Evolutionary conservation across 2,329 filamentous ascomycete genomes (phyloP), one percentile per base, ranked within the genome.

Genomic region (Pseudogymnoascus sp.): DNA sequence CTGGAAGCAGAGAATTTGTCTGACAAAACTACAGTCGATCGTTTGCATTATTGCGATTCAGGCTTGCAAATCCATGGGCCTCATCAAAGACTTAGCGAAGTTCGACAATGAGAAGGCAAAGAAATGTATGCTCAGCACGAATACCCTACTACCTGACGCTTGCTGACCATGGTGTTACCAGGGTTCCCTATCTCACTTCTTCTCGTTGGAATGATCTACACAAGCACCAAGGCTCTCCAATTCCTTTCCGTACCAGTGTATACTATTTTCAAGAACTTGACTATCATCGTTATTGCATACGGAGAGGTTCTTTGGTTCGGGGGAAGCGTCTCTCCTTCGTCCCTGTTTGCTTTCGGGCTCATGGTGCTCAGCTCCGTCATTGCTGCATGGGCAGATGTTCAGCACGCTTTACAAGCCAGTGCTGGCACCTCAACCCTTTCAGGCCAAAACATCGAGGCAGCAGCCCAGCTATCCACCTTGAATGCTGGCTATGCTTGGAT

Each of bases 201-300:
- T 66, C 87, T 99, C 68, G 95, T 98, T 73, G 93, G 92, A 75
- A 99, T 98, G 95, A 98, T 99, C 78, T 99, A 98, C 79, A 98
- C 95, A 62, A 88, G 91, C 72, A 95, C 91, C 72, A 97, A 97
- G 81, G 92, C 95, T 19, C 86, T 99, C 53, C 92, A 97, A 78
- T 98, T 88, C 78, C 89, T 99, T 66, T 97, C 93, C 33, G 96
- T 99, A 63, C 95, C 95, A 24, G 95, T 99, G 26, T 99, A 99
- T 79, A 99, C 95, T 63, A 99, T 99, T 75, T 99, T 99, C 84
- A 99, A 99, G 84, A 99, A 99, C 80, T 78, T 99, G 81, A 98
- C 95, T 66, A 99, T 96, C 76, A 98, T 99, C 72, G 87, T 98
- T 68, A 99, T 98, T 72, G 95, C 95, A 63, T 99, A 99, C 70